Conservation (phyloP, 202 grass and related monocot species). For the Panicum virgatum region DNA sequence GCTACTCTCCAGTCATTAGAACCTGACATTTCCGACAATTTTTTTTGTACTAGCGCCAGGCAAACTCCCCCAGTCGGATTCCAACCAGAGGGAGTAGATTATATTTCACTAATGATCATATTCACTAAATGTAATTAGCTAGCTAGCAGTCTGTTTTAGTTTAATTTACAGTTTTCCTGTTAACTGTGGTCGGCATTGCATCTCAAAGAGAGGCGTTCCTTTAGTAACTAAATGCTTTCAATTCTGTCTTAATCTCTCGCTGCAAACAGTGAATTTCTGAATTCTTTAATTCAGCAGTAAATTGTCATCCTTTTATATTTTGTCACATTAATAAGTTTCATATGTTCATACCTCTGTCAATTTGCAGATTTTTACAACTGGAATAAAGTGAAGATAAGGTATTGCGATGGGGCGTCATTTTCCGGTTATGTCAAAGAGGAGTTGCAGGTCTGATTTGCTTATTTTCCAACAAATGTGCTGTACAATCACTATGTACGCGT, state of each 20-base stretch:
- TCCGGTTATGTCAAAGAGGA: conserved; percentile 61
- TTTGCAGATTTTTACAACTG: conserved; percentile 76
- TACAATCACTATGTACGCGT: not conserved
- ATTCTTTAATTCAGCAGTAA: not conserved
- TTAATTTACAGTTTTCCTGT: not conserved
- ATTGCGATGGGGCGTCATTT: conserved; percentile 85
- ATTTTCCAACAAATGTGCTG: not conserved
- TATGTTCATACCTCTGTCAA: not conserved
- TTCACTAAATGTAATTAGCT: not conserved
- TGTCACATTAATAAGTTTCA: not conserved
- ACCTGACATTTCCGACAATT: too few species aligned
- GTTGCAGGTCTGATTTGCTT: conserved; percentile 48
- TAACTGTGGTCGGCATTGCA: not conserved
- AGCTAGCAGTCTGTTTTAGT: not conserved
- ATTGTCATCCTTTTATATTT: not conserved
- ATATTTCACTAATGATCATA: not conserved
- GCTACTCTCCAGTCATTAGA: too few species aligned
- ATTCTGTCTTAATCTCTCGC: not conserved
- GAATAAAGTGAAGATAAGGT: conserved; percentile 90
- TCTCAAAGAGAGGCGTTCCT: not conserved
- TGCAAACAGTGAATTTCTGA: not conserved
- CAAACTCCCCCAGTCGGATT: too few species aligned
- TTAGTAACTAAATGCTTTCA: not conserved
- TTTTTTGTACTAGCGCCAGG: too few species aligned
- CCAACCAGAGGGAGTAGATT: not conserved